Conservation (phyloP, 768 basidiomycete genomes). For the Calocera cornea region DNA sequence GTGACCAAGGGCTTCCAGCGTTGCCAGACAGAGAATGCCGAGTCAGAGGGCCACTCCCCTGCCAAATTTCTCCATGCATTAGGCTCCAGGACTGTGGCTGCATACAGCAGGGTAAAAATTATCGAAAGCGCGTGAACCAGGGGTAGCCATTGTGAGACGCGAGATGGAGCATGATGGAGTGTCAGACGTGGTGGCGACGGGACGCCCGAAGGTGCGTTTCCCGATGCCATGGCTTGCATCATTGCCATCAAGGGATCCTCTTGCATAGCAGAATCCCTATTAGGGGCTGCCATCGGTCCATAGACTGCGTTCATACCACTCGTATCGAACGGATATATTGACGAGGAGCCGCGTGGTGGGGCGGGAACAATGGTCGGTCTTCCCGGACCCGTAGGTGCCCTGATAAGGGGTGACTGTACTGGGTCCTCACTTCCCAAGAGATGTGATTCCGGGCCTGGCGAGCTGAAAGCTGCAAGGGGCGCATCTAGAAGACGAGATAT, state of each 20-base stretch:
- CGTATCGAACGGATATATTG: not conserved
- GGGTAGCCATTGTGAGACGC: not conserved
- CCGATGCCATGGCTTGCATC: not conserved
- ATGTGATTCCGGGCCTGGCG: not conserved
- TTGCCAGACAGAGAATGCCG: not conserved
- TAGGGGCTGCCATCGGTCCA: not conserved
- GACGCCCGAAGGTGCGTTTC: not conserved
- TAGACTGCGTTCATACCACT: not conserved
- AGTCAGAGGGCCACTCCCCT: not conserved
- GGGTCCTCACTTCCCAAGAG: not conserved
- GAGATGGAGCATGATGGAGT: not conserved
- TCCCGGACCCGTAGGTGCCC: no score
- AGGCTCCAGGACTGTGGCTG: not conserved
- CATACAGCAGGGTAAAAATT: not conserved
- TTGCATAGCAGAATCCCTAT: not conserved
- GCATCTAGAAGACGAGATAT: not conserved
- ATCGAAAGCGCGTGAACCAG: not conserved
- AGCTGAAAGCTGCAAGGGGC: not conserved
- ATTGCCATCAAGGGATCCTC: not conserved
- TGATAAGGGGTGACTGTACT: not conserved
- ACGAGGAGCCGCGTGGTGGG: no score
- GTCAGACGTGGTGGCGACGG: not conserved
- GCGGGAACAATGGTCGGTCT: no score
- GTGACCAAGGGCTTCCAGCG: not conserved
- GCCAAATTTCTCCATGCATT: not conserved